Conservation (phyloP, 208 protist species). For the Acanthamoeba healyi region DNA sequence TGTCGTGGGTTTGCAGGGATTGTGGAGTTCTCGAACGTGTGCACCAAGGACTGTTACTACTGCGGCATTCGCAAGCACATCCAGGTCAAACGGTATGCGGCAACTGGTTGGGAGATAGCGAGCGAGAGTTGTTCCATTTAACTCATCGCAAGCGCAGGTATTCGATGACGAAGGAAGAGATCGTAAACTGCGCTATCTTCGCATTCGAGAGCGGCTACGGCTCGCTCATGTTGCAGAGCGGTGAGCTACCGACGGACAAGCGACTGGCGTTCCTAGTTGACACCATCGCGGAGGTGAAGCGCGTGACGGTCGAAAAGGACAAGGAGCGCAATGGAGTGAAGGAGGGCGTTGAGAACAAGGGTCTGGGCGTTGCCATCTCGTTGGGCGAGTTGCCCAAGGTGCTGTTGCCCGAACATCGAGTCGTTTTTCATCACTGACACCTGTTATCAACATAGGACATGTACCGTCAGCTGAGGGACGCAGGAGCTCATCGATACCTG, state of each 20-base stretch:
- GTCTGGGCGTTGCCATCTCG: constrained; percentile 81
- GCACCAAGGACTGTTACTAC: constrained; percentile 85
- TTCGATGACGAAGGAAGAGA: constrained; percentile 82
- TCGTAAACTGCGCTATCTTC: constrained; percentile 79
- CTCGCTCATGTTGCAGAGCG: constrained; percentile 83
- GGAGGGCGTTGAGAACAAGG: constrained; percentile 57
- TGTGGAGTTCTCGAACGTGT: constrained; percentile 88
- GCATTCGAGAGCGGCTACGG: constrained; percentile 79
- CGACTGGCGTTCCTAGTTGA: constrained; percentile 74
- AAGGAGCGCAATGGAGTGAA: constrained; percentile 13
- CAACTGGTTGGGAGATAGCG: no score
- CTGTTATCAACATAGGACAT: background rate
- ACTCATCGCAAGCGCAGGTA: constrained; percentile 75
- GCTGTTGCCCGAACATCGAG: background rate
- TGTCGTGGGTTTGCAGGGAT: constrained; percentile 61
- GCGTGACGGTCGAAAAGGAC: constrained; percentile 35
- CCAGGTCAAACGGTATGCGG: background rate
- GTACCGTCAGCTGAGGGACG: constrained; percentile 82
- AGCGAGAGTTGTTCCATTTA: no score
- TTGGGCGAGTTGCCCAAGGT: constrained; percentile 82
- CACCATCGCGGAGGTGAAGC: constrained; percentile 60
- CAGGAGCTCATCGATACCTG: constrained; percentile 83
- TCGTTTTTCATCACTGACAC: background rate
- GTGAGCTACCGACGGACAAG: constrained; percentile 77
- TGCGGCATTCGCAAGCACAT: constrained; percentile 85